Percentiles rank a stretch among this genome's conserved stretches.
Conservation (phyloP, 345 rosid species). For the Aquilaria yunnanensis region DNA sequence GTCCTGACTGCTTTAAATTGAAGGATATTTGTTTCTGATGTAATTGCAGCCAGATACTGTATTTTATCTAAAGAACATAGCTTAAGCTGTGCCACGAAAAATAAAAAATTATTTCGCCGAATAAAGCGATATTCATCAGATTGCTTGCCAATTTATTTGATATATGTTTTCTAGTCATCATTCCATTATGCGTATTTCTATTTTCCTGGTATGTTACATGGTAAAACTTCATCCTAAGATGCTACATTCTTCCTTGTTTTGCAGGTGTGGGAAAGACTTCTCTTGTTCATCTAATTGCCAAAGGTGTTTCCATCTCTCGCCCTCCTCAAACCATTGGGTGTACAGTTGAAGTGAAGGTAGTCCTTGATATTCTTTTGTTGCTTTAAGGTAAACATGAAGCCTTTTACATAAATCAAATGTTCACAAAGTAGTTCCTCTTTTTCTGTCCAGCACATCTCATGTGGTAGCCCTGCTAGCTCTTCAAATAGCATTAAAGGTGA, state of each 20-base stretch:
- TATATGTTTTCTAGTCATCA: no score
- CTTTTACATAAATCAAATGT: constrained; percentile 12
- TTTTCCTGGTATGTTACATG: not conserved
- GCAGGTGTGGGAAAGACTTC: constrained; percentile 96
- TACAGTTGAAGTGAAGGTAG: constrained; percentile 91
- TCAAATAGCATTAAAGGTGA: constrained; percentile 90
- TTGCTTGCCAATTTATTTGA: no score
- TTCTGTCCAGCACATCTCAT: constrained; percentile 54
- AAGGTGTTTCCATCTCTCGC: constrained; percentile 58
- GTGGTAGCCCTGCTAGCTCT: constrained; percentile 82
- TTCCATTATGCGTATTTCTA: not conserved
- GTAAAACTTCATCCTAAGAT: not conserved
- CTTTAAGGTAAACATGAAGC: constrained; percentile 7
- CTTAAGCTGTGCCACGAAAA: no score
- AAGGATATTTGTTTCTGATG: no score
- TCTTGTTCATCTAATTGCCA: constrained; percentile 79
- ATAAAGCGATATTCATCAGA: no score
- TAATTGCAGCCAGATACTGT: no score
- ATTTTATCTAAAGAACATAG: no score
- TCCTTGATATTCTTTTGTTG: constrained; percentile 2
- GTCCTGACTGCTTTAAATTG: no score
- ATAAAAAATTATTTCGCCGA: no score
- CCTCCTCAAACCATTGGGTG: constrained; percentile 98
- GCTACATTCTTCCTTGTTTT: constrained; percentile 16
- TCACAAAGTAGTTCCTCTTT: constrained; percentile 12